A percentile compares a stretch with the other conserved stretches of the same genome.
Conservation (phyloP, 306 rosid species). For the Dalbergia cochinchinensis region DNA sequence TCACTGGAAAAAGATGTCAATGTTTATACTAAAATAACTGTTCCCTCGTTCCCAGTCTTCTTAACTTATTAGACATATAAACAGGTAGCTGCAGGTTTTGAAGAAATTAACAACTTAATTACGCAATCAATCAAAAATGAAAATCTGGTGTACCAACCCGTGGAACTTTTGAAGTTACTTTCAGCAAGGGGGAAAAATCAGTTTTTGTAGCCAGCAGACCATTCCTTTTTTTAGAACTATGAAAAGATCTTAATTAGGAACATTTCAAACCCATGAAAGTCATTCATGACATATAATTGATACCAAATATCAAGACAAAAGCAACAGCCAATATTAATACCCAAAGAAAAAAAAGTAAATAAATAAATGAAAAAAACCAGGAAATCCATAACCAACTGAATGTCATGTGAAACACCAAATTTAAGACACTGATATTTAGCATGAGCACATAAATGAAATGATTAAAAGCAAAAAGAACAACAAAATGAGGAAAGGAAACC, state of each 20-base stretch:
- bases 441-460: neutral
- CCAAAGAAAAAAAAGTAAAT: neutral
- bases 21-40: neutral
- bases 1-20: neutral
- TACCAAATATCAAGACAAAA: neutral
- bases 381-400: neutral
- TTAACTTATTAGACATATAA: neutral
- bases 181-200: constrained; percentile 8
- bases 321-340: constrained; percentile 21
- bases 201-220: neutral
- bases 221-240: neutral
- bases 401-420: constrained; percentile 26
- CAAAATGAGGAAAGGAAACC: constrained; percentile 10
- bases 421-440: neutral
- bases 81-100: neutral
- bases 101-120: constrained; percentile 3
- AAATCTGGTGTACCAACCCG: constrained; percentile 9
- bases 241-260: constrained; percentile 26
- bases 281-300: constrained; percentile 2
- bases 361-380: neutral
- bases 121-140: neutral
- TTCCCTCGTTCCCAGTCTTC: neutral
- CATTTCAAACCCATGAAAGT: constrained; percentile 17
- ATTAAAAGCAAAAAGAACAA: neutral
- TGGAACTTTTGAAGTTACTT: neutral